Conservation (phyloP, 2,329 filamentous ascomycete species). For the Aspergillus ibericus region DNA sequence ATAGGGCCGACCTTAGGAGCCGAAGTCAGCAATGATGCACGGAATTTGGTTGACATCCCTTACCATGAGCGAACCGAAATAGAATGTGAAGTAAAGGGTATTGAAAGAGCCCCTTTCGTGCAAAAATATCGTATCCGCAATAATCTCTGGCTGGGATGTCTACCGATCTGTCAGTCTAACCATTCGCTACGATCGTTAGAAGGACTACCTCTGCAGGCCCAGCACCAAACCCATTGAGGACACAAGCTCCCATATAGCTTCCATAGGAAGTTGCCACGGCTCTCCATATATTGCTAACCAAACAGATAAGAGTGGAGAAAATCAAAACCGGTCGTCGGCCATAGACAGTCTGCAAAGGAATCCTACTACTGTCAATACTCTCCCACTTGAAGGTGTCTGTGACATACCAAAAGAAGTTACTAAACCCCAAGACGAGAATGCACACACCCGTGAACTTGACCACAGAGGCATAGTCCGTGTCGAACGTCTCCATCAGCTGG, state of each 20-base stretch:
- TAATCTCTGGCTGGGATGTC: slow-evolving; percentile 62
- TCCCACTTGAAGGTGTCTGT: too few species aligned
- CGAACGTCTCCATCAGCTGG: slow-evolving; percentile 56
- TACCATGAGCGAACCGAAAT: slow-evolving; percentile 60
- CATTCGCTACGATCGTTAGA: neutral
- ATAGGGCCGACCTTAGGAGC: slow-evolving; percentile 54
- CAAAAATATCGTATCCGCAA: slow-evolving; percentile 65
- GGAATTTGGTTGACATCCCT: neutral
- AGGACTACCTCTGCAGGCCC: slow-evolving; percentile 56
- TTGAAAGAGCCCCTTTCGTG: slow-evolving; percentile 65
- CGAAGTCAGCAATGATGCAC: neutral
- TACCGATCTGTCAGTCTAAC: slow-evolving; percentile 11
- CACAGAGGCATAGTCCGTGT: slow-evolving; percentile 54
- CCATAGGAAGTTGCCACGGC: slow-evolving; percentile 58
- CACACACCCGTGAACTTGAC: slow-evolving; percentile 59
- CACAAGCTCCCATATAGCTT: slow-evolving; percentile 64
- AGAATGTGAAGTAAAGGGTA: slow-evolving; percentile 61
- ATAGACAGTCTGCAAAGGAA: slow-evolving; percentile 56
- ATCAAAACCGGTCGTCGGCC: slow-evolving; percentile 57
- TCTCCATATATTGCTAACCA: slow-evolving; percentile 58
- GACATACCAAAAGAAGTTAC: slow-evolving; percentile 60
- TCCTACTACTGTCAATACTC: slow-evolving; percentile 39
- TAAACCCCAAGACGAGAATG: slow-evolving; percentile 59
- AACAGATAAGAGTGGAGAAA: slow-evolving; percentile 53
- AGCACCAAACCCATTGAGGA: slow-evolving; percentile 63